phyloP scores from a whole-genome alignment of 139 green algal species.

The Zygnema circumcarinatum region DNA sequence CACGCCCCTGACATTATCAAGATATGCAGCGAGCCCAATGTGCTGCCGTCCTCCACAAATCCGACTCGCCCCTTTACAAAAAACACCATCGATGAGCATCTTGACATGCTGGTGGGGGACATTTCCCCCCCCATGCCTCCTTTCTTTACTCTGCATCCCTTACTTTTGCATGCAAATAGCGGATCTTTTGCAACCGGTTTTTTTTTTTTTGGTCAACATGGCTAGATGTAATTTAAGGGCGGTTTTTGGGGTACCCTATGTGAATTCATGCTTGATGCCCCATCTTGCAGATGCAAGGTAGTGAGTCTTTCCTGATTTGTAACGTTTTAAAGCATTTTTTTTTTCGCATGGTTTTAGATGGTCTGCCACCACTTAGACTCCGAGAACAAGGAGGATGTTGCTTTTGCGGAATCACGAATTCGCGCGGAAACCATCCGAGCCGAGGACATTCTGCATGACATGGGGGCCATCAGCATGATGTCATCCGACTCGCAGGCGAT shows the following conservation, averaged over 20 bases:
- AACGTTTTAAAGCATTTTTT: too few species aligned
- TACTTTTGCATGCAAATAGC: background rate
- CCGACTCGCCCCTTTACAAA: conserved; percentile 67
- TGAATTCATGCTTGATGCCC: too few species aligned
- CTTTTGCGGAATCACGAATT: conserved; percentile 67
- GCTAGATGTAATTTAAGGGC: too few species aligned
- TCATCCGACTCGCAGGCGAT: conserved; percentile 67
- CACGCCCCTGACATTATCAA: conserved; percentile 69
- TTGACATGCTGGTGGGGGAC: conserved; percentile 68
- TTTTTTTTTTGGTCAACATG: background rate
- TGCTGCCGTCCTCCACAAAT: conserved; percentile 68
- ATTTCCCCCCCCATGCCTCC: too few species aligned
- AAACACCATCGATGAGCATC: conserved; percentile 70
- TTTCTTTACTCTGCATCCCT: background rate
- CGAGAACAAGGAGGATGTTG: conserved; percentile 66
- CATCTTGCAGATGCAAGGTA: too few species aligned
- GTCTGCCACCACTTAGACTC: conserved; percentile 67
- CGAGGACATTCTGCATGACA: conserved; percentile 69
- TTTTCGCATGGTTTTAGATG: conserved; percentile 54
- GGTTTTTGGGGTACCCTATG: too few species aligned
- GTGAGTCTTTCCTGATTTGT: too few species aligned
- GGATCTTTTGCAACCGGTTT: background rate
- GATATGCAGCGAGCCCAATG: conserved; percentile 64
- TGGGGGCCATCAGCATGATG: conserved; percentile 68
- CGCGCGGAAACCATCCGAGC: conserved; percentile 66